Percentiles rank a stretch among this genome's conserved stretches.
Evolutionary conservation across 192 early-diverging fungal genomes (phyloP).

Genomic region (Chytriomyces sp.): DNA sequence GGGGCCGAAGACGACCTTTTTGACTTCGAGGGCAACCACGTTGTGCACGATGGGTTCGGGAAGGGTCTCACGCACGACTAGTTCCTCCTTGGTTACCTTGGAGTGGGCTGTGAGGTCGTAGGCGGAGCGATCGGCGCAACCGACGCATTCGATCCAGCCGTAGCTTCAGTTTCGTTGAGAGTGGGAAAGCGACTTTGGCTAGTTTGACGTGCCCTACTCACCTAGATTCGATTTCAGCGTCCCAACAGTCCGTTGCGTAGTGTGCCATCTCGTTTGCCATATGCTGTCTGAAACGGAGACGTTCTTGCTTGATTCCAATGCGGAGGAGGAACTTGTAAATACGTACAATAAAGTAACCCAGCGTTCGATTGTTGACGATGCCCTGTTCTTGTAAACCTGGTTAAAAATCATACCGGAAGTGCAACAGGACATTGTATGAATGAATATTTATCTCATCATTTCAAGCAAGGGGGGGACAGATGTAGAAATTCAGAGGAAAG

Average conservation of each 20-base stretch:
- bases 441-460: slow-evolving; percentile 37
- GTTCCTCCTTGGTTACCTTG: slow-evolving; percentile 85
- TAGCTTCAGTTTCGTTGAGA: too few relatives aligned
- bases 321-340: slow-evolving; percentile 88
- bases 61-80: slow-evolving; percentile 89
- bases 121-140: slow-evolving; percentile 98
- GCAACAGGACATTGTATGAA: slow-evolving; percentile 23
- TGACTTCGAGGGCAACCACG: slow-evolving; percentile 81
- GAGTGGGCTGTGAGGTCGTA: slow-evolving; percentile 95
- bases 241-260: slow-evolving; percentile 80
- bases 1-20: slow-evolving; percentile 89
- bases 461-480: background rate
- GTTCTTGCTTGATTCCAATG: slow-evolving; percentile 85
- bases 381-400: too few relatives aligned
- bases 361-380: slow-evolving; percentile 94
- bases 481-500: background rate
- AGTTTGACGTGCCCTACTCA: too few relatives aligned
- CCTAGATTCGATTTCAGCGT: too few relatives aligned
- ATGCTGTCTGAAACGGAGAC: slow-evolving; percentile 96
- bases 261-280: slow-evolving; percentile 99
- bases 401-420: too few relatives aligned
- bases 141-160: slow-evolving; percentile 99
- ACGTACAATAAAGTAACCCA: slow-evolving; percentile 97
- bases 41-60: slow-evolving; percentile 78
- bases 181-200: too few relatives aligned